A percentile compares a stretch with the other conserved stretches of the same genome.
phyloP scores from a whole-genome alignment of 2,329 filamentous ascomycete genomes.

The Lasiodiplodia sp. region DNA sequence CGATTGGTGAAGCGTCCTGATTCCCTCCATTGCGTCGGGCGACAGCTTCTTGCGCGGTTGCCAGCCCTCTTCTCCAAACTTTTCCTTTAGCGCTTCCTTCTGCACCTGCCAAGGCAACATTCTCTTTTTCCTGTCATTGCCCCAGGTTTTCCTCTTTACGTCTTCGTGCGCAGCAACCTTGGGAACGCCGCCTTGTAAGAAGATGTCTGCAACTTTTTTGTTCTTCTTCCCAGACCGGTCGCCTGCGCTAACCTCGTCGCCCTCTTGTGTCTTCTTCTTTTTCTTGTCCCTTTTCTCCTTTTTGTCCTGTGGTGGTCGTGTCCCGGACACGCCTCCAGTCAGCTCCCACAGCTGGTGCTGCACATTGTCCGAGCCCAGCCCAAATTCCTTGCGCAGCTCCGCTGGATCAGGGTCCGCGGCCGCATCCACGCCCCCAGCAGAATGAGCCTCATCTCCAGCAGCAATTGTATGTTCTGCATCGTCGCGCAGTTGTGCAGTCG shows the following conservation, averaged over 20 bases:
- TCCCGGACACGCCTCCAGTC: conserved; percentile 8
- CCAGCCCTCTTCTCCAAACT: conserved; percentile 82
- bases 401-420: conserved; percentile 3
- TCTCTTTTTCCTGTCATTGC: conserved; percentile 16
- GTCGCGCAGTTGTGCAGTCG: neutral
- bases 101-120: conserved; percentile 74
- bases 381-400: neutral
- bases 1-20: conserved; percentile 79
- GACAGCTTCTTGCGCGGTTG: conserved; percentile 84
- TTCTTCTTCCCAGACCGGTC: neutral
- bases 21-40: conserved; percentile 89
- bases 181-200: neutral
- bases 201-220: neutral
- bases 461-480: neutral
- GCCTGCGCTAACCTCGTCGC: neutral
- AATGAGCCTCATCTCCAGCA: neutral
- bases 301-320: neutral
- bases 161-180: neutral
- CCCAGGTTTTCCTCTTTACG: neutral
- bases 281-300: neutral
- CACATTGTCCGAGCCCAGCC: neutral
- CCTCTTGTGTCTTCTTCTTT: neutral
- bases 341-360: neutral
- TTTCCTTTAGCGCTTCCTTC: conserved; percentile 75
- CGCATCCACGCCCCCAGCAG: too few species aligned